Base-by-base conservation (phyloP, 2,329 filamentous ascomycete species). In the Trichoderma oligosporum region DNA sequence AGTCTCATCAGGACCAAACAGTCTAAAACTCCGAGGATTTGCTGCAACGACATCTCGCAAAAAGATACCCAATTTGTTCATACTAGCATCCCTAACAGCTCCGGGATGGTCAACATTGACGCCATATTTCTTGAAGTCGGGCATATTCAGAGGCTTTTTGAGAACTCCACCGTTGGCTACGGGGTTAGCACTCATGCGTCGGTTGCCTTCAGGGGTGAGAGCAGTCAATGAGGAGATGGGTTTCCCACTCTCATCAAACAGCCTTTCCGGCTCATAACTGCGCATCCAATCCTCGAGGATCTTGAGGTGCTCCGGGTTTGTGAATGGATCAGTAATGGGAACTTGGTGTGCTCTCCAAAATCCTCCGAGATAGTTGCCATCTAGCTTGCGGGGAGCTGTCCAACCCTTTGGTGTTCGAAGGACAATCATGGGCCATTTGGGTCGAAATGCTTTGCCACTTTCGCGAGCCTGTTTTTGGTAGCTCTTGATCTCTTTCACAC, bases 301-400 rank as follows among this genome's bases (percentile, higher is more conserved):
- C 72, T 87, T 82, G 56, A 91, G 75, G 59, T 89, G 85, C 12
- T 80, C 76, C 0, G 81, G 77, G 67, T 89, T 89, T 22, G 79
- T 81, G 33, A 79, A 77, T 1, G 88, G 85, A 61, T 88, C 86
- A 4, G 87, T 80, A 59, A 92, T 85, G 41, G 88, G 88, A 6
- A 92, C 85, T 71, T 92, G 88, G 67, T 92, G 88, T 16, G 88
- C 78, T 41, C 87, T 82, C 87, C 87, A 92, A 76, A 83, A 91
- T n/a, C 88, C 88, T 64, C 84, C 84, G 7, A 91, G 79, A 63
- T 82, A 85, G 67, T 89, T 86, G 58, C 82, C 82, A 63, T 87
- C 86, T 49, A 91, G 66, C 69, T 88, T 86, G 58, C 86, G 80
- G 5, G 88, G 88, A 1, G 82, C 88, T 12, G 86, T 90, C 88